These are phyloP conservation scores for Syncephalastrum contaminatum DNA, from an alignment of 371 early-diverging fungal species.

Conservation along the genomic window DNA sequence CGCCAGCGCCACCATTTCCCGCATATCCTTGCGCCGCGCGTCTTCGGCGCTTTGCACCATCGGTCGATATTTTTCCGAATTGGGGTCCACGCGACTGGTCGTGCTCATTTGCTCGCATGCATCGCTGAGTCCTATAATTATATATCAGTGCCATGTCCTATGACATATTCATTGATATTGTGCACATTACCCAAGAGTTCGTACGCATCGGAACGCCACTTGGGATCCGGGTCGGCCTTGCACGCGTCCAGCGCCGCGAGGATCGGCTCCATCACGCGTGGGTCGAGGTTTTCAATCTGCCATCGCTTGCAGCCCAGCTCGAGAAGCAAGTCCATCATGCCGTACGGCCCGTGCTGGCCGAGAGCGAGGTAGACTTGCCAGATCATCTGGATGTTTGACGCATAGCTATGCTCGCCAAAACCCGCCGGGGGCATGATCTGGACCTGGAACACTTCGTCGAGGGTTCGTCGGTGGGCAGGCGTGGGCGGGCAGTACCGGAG, in stretches of 20 bases:
- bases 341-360: constrained; percentile 2
- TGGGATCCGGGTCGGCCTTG: constrained; percentile 32
- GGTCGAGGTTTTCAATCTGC: constrained; percentile 45
- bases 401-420: constrained; percentile 1
- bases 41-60: too few relatives aligned
- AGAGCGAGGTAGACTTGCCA: constrained; percentile 18
- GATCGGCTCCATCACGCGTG: constrained; percentile 48
- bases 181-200: constrained; percentile 49
- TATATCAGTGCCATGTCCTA: neutral
- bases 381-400: constrained; percentile 11
- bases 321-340: constrained; percentile 26
- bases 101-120: neutral
- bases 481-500: constrained; percentile 5
- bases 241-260: constrained; percentile 40
- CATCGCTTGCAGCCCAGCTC: constrained; percentile 19
- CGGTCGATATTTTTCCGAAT: too few relatives aligned
- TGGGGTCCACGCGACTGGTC: too few relatives aligned
- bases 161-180: too few relatives aligned
- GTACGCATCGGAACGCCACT: constrained; percentile 48
- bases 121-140: neutral
- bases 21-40: too few relatives aligned
- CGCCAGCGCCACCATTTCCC: too few relatives aligned
- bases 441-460: constrained; percentile 17
- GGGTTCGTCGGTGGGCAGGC: neutral
- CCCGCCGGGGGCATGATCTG: constrained; percentile 8